Percentiles rank a stretch among this genome's conserved stretches.
phyloP scores from a whole-genome alignment of 139 green algal species.

The Micractinium sp. region DNA sequence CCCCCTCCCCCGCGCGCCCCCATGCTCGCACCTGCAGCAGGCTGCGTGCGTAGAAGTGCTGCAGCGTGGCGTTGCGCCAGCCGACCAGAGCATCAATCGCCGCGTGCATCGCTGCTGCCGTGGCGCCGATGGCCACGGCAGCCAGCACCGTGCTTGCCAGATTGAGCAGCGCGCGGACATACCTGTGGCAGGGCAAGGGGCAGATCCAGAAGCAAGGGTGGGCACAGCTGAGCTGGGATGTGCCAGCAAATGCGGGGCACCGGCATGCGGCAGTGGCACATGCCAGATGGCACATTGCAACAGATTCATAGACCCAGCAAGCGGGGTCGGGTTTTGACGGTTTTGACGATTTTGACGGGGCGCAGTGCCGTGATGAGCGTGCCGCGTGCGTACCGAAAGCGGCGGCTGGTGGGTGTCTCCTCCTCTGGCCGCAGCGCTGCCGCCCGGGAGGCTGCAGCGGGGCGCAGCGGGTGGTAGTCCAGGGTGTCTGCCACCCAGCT shows the following conservation, averaged over 20 bases:
- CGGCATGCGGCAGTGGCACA: no score
- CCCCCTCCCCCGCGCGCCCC: no score
- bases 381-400: no score
- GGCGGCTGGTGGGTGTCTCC: neutral
- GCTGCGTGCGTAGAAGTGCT: constrained; percentile 3
- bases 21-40: neutral
- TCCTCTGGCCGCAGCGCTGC: neutral
- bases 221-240: no score
- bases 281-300: no score
- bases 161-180: neutral
- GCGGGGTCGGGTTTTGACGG: no score
- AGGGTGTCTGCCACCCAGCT: neutral
- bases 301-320: no score
- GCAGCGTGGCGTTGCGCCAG: constrained; percentile 16
- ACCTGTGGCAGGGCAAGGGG: neutral
- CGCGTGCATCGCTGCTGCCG: neutral
- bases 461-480: neutral
- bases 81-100: neutral
- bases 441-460: neutral
- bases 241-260: no score
- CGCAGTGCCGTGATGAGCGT: no score
- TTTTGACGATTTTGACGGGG: no score
- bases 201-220: no score
- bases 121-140: neutral
- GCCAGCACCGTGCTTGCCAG: neutral